These are phyloP conservation scores for Carpinus viminea DNA, from an alignment of 306 rosid genomes.

Conservation along the genomic window DNA sequence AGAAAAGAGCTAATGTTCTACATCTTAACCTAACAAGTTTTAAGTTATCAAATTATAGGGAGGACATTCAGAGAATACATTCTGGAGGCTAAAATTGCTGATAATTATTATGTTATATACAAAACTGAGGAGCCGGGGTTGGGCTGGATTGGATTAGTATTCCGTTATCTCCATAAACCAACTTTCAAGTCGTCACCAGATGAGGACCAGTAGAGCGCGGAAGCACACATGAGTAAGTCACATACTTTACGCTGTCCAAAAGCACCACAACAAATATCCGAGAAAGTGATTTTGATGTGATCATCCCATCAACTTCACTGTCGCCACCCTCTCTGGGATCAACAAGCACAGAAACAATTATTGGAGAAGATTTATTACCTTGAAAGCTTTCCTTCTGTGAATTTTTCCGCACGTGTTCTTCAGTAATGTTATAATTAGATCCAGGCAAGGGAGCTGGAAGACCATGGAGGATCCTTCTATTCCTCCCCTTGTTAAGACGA, in stretches of 20 bases:
- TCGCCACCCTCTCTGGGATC: conserved; percentile 87
- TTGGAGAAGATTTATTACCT: conserved; percentile 54
- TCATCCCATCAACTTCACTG: conserved; percentile 66
- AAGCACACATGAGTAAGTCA: conserved; percentile 88
- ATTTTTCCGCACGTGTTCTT: conserved; percentile 43
- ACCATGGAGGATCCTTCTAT: conserved; percentile 73
- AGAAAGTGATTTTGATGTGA: conserved; percentile 73
- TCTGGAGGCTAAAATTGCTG: not conserved
- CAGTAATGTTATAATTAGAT: conserved; percentile 57
- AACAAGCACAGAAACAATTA: conserved; percentile 89
- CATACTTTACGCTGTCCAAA: conserved; percentile 85
- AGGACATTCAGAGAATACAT: not conserved
- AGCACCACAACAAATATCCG: conserved; percentile 83
- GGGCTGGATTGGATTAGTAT: conserved; percentile 10
- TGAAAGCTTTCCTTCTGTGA: conserved; percentile 50
- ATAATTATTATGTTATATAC: conserved; percentile 24
- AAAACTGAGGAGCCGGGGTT: conserved; percentile 45
- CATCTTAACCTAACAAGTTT: not conserved
- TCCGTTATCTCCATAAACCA: not conserved
- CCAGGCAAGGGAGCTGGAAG: conserved; percentile 56
- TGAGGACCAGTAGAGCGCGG: conserved; percentile 64
- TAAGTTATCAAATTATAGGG: not conserved
- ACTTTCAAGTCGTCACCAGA: conserved; percentile 58
- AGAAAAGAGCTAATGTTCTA: not conserved
- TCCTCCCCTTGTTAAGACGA: conserved; percentile 46